Percentiles rank a stretch among this genome's conserved stretches.
Conservation (phyloP, 768 basidiomycete genomes). For the Kwoniella dejecticola region DNA sequence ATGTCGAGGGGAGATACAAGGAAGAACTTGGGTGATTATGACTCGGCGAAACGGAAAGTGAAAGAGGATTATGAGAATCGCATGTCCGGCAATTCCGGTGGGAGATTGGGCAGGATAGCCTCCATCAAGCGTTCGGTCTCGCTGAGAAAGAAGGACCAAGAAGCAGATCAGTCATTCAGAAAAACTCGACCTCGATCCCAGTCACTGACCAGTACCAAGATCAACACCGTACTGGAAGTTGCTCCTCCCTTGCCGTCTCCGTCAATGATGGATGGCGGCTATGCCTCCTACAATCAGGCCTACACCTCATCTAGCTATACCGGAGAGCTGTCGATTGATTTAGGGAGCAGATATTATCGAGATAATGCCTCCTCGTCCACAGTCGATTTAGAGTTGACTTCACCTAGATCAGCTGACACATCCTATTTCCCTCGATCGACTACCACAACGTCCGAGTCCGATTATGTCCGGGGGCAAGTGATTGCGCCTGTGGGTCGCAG, state of each 20-base stretch:
- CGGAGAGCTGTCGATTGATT: constrained; percentile 26
- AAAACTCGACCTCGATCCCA: constrained; percentile 28
- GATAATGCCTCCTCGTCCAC: background rate
- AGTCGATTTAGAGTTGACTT: background rate
- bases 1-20: constrained; percentile 28
- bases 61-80: constrained; percentile 21
- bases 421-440: constrained; percentile 26
- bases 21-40: constrained; percentile 19
- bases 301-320: constrained; percentile 3
- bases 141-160: constrained; percentile 14
- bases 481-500: constrained; percentile 6
- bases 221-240: background rate
- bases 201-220: constrained; percentile 5
- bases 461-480: background rate
- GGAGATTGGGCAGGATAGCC: constrained; percentile 3
- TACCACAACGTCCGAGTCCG: constrained; percentile 4
- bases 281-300: background rate
- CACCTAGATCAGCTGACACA: constrained; percentile 12
- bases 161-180: background rate
- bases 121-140: constrained; percentile 11
- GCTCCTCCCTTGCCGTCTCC: constrained; percentile 20
- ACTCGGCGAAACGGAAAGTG: constrained; percentile 20
- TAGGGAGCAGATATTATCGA: constrained; percentile 24
- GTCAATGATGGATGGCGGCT: background rate
- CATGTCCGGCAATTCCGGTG: background rate